A percentile compares a stretch with the other conserved stretches of the same genome.
These are phyloP conservation scores for Phaeolepiota aurea DNA, from an alignment of 768 basidiomycete genomes.

Conservation along the genomic window DNA sequence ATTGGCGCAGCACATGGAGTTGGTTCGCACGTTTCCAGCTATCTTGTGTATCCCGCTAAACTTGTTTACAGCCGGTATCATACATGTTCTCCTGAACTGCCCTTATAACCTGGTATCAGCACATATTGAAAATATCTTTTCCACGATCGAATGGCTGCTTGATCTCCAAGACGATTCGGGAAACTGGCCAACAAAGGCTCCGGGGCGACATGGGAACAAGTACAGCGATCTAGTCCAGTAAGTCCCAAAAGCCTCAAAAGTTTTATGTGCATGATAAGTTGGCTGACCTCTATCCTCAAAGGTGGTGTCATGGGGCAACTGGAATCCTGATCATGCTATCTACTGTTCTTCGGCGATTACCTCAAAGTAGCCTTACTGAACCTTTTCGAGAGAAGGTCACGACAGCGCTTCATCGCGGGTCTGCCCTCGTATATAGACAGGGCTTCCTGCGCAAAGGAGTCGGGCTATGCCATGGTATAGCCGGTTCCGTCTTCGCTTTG, in stretches of 20 bases:
- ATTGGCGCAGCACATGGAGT: constrained; percentile 55
- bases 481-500: constrained; percentile 44
- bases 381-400: constrained; percentile 17
- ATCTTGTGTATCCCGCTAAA: not conserved
- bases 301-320: constrained; percentile 56
- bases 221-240: constrained; percentile 42
- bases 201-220: constrained; percentile 9
- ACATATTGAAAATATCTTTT: constrained; percentile 30
- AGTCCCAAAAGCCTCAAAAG: constrained; percentile 11
- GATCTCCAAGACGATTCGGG: constrained; percentile 34
- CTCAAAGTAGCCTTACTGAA: constrained; percentile 12
- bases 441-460: constrained; percentile 49
- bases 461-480: constrained; percentile 54
- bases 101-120: constrained; percentile 25
- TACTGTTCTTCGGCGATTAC: constrained; percentile 24
- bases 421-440: constrained; percentile 32
- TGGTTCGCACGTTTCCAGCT: constrained; percentile 23
- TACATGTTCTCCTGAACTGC: constrained; percentile 39
- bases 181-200: constrained; percentile 45
- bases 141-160: constrained; percentile 40
- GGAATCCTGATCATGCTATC: constrained; percentile 41
- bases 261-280: not conserved
- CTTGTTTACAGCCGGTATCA: constrained; percentile 35
- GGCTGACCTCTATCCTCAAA: constrained; percentile 9
- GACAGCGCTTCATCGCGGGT: constrained; percentile 27